Evolutionary conservation across 176 grass and related monocot genomes (phyloP), one percentile per base, ranked within the genome.

Genomic region (Lolium multiflorum): DNA sequence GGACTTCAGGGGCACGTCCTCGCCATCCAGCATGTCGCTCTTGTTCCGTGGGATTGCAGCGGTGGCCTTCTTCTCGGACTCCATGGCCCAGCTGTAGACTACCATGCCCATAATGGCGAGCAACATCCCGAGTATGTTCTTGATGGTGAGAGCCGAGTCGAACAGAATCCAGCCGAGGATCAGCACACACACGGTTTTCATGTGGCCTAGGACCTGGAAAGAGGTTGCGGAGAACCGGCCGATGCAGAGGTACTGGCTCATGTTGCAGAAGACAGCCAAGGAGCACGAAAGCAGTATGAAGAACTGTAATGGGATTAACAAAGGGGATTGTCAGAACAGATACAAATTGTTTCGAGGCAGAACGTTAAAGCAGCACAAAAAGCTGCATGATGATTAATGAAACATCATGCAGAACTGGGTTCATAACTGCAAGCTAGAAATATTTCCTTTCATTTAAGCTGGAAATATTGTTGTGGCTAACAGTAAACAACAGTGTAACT

Each of bases 191-290:
- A 98, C 96, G n/a, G 93, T 95, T 84, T 94, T 98, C 91, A 92
- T 98, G 88, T 98, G 96, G 31, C 96, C 96, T 72, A 98, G 83
- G 35, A 95, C 96, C 89, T 93, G 93, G 89, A 95, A 98, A 1
- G 96, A 94, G 21, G 91, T 98, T 16, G 95, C 93, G 17, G 95
- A 95, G 88, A 98, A 98, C 49, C 95, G 87, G 7, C 95, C 95
- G 24, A 92, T 98, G 95, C 95, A 98, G 69, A 98, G 91, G 84
- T 94, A 95, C 81, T 98, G 96, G 80, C 89, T 98, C 89, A 98
- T 95, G 85, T 98, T 98, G 93, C 95, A 98, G 83, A 98, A 82
- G 48, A 98, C 95, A 0, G 95, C 91, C 73, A 98, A 47, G 71
- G 90, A 90, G 90, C 93, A 98, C 7, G 95, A 98, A 31, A 95